A percentile compares a stretch with the other conserved stretches of the same genome.
phyloP scores from a whole-genome alignment of 1,139 yeast species.

The Chernovozyma aurita region DNA sequence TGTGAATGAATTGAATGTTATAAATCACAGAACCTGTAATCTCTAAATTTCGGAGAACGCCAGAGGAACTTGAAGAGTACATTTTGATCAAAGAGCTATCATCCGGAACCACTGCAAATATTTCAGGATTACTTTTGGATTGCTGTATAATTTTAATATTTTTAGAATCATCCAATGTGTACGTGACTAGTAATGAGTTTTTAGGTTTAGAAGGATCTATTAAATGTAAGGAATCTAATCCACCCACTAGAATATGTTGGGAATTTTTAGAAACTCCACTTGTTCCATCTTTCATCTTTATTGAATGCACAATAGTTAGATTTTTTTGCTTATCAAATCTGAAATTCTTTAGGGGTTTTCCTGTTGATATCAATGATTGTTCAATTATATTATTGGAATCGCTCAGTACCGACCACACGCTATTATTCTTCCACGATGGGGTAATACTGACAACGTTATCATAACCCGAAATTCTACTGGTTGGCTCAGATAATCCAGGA shows the following conservation, averaged over 20 bases:
- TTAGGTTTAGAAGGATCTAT: slow-evolving; percentile 13
- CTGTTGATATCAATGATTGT: slow-evolving; percentile 13
- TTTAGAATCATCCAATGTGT: slow-evolving; percentile 2
- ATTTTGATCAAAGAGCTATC: slow-evolving; percentile 4
- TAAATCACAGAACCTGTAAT: not conserved
- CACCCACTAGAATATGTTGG: slow-evolving; percentile 7
- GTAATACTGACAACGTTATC: slow-evolving; percentile 20
- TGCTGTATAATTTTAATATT: slow-evolving; percentile 7
- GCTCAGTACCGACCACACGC: slow-evolving; percentile 19
- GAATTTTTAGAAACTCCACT: slow-evolving; percentile 7
- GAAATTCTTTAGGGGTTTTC: slow-evolving; percentile 14
- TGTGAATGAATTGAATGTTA: not conserved
- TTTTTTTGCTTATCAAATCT: slow-evolving; percentile 10
- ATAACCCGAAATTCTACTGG: slow-evolving; percentile 26
- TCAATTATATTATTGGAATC: slow-evolving; percentile 12
- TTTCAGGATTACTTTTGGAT: slow-evolving; percentile 7
- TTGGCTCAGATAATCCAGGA: slow-evolving; percentile 32
- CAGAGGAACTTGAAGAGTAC: slow-evolving; percentile 6
- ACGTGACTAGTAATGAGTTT: slow-evolving; percentile 7
- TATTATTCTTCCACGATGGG: slow-evolving; percentile 8
- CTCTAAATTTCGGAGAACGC: not conserved
- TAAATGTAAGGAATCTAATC: slow-evolving; percentile 7
- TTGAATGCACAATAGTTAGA: slow-evolving; percentile 7
- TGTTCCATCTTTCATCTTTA: slow-evolving; percentile 7
- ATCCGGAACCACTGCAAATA: slow-evolving; percentile 8